Conservation (phyloP, 2,329 filamentous ascomycete genomes). For the Aspergillus niger region DNA sequence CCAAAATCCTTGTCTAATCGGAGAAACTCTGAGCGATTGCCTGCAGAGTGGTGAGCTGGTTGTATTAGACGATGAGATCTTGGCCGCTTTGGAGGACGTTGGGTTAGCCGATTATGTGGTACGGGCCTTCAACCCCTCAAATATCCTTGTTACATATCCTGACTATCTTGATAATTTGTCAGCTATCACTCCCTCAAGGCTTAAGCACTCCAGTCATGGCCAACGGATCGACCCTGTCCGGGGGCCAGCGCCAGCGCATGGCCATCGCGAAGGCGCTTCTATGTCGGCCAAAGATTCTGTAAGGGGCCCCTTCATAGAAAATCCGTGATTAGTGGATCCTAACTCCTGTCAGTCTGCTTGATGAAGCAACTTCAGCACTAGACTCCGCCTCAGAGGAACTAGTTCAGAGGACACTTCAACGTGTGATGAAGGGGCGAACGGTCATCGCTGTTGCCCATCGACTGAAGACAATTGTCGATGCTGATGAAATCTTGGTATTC, state of each 20-base stretch:
- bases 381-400: constrained; percentile 84
- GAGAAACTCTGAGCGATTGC: constrained; percentile 17
- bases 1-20: constrained; percentile 66
- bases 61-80: constrained; percentile 28
- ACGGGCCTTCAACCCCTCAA: not conserved
- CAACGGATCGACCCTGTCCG: constrained; percentile 14
- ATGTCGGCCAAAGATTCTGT: constrained; percentile 33
- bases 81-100: constrained; percentile 16
- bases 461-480: constrained; percentile 81
- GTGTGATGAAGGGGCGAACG: constrained; percentile 58
- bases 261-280: constrained; percentile 32
- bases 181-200: constrained; percentile 11
- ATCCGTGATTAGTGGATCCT: not conserved
- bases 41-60: constrained; percentile 17
- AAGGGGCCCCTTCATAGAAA: not conserved
- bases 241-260: constrained; percentile 16
- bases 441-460: constrained; percentile 75
- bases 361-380: constrained; percentile 83
- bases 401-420: constrained; percentile 79
- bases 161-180: not conserved
- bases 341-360: constrained; percentile 58
- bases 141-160: not conserved
- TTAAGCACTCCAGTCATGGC: constrained; percentile 3
- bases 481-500: constrained; percentile 90
- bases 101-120: constrained; percentile 10